A percentile compares a stretch with the other conserved stretches of the same genome.
phyloP scores from a whole-genome alignment of 208 protist species.

The Trypanosoma congolense region DNA sequence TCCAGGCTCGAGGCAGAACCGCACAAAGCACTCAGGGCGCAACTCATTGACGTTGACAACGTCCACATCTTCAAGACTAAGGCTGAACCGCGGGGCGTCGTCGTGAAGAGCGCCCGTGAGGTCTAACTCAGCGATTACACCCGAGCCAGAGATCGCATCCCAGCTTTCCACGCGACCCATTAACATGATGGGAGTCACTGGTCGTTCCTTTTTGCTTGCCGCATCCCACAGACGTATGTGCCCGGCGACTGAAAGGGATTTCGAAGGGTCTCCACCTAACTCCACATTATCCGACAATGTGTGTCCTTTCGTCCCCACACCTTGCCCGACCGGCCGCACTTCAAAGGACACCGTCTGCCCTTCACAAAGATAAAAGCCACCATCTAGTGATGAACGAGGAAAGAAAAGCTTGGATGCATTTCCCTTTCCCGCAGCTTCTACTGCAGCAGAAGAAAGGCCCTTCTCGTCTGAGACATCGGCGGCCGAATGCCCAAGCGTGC shows the following conservation, averaged over 20 bases:
- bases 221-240: slow-evolving; percentile 40
- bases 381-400: slow-evolving; percentile 38
- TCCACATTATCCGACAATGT: not conserved
- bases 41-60: slow-evolving; percentile 25
- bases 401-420: slow-evolving; percentile 50
- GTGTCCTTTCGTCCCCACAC: not conserved
- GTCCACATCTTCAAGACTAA: slow-evolving; percentile 48
- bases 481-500: slow-evolving; percentile 36
- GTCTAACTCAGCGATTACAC: slow-evolving; percentile 70
- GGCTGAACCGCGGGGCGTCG: slow-evolving; percentile 46
- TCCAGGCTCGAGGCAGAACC: slow-evolving; percentile 50
- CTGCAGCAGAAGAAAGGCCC: not conserved
- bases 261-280: not conserved
- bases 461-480: not conserved
- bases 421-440: not conserved
- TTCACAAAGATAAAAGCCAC: slow-evolving; percentile 69
- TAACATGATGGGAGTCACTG: slow-evolving; percentile 42
- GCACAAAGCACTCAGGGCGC: slow-evolving; percentile 47
- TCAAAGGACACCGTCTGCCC: slow-evolving; percentile 71
- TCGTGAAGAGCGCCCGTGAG: slow-evolving; percentile 37
- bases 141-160: slow-evolving; percentile 36
- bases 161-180: slow-evolving; percentile 49
- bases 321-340: slow-evolving; percentile 11
- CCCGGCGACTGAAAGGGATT: slow-evolving; percentile 26
- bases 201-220: slow-evolving; percentile 29